Conservation (phyloP, 441 rosid species). For the Cnidoscolus chayamansa region DNA sequence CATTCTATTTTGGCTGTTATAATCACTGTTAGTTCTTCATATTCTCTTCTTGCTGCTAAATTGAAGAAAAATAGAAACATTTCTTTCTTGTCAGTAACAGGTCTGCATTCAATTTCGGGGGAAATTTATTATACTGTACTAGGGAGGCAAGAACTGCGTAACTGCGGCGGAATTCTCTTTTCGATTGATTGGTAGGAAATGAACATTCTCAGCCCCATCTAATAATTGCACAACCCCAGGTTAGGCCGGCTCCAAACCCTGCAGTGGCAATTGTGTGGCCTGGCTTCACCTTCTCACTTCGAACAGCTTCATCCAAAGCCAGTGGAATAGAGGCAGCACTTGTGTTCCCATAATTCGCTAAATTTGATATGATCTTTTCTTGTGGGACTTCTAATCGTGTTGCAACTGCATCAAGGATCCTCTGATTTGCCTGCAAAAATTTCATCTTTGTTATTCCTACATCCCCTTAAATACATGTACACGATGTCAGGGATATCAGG, state of each 20-base stretch:
- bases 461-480: background rate
- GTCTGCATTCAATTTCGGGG: no score
- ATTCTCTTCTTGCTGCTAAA: no score
- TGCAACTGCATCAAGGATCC: slow-evolving; percentile 89
- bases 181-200: background rate
- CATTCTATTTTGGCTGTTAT: no score
- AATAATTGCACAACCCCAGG: slow-evolving; percentile 88
- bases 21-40: no score
- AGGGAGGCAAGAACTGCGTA: slow-evolving; percentile 12
- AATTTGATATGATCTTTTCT: slow-evolving; percentile 69
- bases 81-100: no score
- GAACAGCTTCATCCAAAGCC: slow-evolving; percentile 88
- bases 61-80: no score
- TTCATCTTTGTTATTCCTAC: background rate
- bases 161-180: slow-evolving; percentile 6
- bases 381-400: slow-evolving; percentile 66
- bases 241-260: slow-evolving; percentile 93
- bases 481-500: background rate
- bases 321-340: slow-evolving; percentile 94
- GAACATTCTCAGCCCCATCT: slow-evolving; percentile 64
- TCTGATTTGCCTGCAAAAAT: slow-evolving; percentile 80
- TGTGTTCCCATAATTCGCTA: slow-evolving; percentile 89
- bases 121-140: no score
- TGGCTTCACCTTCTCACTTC: slow-evolving; percentile 76
- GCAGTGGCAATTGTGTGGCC: slow-evolving; percentile 79